Base-by-base conservation (phyloP, 805 yeast genomes). In the Barnettozyma populi region DNA sequence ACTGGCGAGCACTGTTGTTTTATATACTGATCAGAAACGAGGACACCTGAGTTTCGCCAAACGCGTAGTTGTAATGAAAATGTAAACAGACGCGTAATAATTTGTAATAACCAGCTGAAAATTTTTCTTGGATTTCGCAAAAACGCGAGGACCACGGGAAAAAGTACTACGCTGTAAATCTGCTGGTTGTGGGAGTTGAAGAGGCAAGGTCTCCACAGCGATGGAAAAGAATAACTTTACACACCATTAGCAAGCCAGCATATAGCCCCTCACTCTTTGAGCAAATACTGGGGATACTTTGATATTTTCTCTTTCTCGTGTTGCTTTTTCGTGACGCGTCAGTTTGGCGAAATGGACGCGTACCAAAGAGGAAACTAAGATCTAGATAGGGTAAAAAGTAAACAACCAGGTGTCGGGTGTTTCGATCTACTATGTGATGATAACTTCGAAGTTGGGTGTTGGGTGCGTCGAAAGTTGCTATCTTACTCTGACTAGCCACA, bases 321-420 rank as follows among this genome's bases (percentile, higher is more conserved):
- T 35, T 35, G 7, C 11, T 20, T 23, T 14, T 24, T 24, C 42
- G 34, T 16, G 29, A 25, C 42, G 42, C 42, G 42, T 39, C 42
- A 39, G 42, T 24, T 39, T 39, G 42, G 42, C 32, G 42, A 25
- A 25, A 25, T 25, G 32, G 10, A 24, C 31, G 32, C 42, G 32
- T 24, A 37, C 41, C 41, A 23, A 37, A 37, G 18, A 23, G 41
- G 41, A 20, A 37, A 37, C 27, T n/a, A 5, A 21, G 27, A 37
- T n/a, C 27, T 23, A 5, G 13, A 37, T 21, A 37, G 16, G 41
- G 41, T 3, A 37, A 37, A 14, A 21, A 7, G 18, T 37, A 23
- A 37, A 23, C 41, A 37, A 35, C 4, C 18, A 37, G 41, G 27
- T 9, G 27, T 37, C 41, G 41, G 27, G 41, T 20, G 41, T 37